Evolutionary conservation across 78 protist genomes (phyloP), one percentile per base, ranked within the genome.

Genomic region (Fonticula alba): DNA sequence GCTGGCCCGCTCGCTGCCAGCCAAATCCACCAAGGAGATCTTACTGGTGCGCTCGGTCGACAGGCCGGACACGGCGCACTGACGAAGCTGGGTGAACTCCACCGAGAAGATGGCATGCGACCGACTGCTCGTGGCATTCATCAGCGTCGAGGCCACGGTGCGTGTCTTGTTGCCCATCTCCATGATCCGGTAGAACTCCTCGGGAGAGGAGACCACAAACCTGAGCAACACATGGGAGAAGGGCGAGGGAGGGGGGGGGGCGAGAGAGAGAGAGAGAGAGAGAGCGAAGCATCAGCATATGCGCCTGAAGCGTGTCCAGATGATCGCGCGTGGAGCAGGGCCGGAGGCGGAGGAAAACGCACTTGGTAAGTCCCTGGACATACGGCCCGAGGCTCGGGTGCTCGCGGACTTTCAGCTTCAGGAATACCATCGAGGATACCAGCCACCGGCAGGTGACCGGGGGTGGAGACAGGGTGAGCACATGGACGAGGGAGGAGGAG

Each of bases 1-100:
- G 20, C 32, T 43, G 51, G 74, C 84, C 6, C 86, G 66, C 72
- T 85, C 92, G 22, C 74, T 59, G 38, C 92, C 92, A 27, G 83
- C 87, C 17, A 82, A 73, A 26, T 20, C 20, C 31, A 7, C 26
- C 31, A 26, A 32, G 26, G 19, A 22, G 46, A 13, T 69, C 65
- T 73, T 78, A 20, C 81, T 78, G 7, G 26, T 75, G 31, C 6
- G 14, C n/a, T 59, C 64, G 33, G 32, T 19, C 19, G 49, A 9
- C 20, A 46, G 2, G 4, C 9, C 40, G 4, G 13, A 2, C 1
- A 3, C 64, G 5, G 2, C 55, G 17, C 1, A 3, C 11, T 26
- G 4, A 27, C 0, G 1, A 7, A 66, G 17, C 64, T 72, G 53
- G 5, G 66, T 29, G 29, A 58, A 2, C 51, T 0, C 2, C 20